Evolutionary conservation across 1,284 basidiomycete genomes (phyloP), one percentile per base, ranked within the genome.

Genomic region (Sanghuangporus sanghuang): DNA sequence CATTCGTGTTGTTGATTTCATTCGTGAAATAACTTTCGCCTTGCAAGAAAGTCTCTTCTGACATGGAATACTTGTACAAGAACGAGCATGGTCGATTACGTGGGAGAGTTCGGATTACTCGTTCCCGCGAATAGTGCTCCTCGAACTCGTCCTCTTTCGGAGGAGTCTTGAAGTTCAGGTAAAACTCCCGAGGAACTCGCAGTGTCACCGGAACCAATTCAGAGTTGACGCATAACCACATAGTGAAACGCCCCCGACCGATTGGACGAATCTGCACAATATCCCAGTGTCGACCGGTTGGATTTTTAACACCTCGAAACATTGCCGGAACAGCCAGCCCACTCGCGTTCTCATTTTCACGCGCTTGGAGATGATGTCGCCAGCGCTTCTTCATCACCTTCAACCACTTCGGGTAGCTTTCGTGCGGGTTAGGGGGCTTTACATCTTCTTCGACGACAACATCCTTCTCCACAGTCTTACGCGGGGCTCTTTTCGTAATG

Each of bases 21-120:
- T 93, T 89, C 39, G 94, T 90, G 72, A 98, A 98, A 73, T 97
- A 92, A 62, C 92, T 88, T 69, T 95, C 90, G 35, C 91, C 92
- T 50, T 93, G 87, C 39, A 91, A 80, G 73, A 90, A 99, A 14
- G 89, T 76, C 3, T 90, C 88, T 73, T 99, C 97, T 44, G 89
- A 83, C 36, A 97, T 93, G 1, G 85, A 81, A 56, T 99, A 77
- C 68, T 89, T 90, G 80, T 92, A 96, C 0, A 99, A 79, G 73
- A 98, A 87, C 56, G 82, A 81, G 67, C 88, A 89, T 1, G 88
- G 83, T 38, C 87, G 82, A 66, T 91, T 90, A 52, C 94, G 85
- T 1, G 97, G 97, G 44, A 99, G 77, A 63, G 86, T 90, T 39
- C 90, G 82, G 1, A 85, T 82, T 4, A 96, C 89, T 64, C 89